Evolutionary conservation across 129 eudicot species (phyloP).

Genomic region (Escallonia rubra): DNA sequence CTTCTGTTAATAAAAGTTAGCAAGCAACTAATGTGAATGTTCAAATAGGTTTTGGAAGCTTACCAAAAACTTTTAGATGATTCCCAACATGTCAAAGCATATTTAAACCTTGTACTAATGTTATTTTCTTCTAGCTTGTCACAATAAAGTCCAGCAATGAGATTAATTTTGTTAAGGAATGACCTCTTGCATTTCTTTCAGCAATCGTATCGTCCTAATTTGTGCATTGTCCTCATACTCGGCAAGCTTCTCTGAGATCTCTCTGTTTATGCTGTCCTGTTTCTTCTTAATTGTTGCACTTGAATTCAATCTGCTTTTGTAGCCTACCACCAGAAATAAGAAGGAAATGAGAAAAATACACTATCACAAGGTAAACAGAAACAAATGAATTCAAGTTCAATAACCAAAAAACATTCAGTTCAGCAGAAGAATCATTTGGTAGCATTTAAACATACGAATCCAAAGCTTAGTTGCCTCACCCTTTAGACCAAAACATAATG

Average conservation of each 20-base stretch:
- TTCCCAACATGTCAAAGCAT: background rate
- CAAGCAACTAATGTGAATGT: background rate
- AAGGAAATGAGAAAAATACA: background rate
- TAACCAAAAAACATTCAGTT: no score
- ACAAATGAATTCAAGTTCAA: no score
- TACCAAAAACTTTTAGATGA: background rate
- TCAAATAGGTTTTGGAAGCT: background rate
- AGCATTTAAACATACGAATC: no score
- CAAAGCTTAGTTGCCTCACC: no score
- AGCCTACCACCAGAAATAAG: slow-evolving; percentile 4
- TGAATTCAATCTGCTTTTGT: slow-evolving; percentile 21
- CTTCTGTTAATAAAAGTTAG: background rate
- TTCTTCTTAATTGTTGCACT: slow-evolving; percentile 28
- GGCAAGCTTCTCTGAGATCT: slow-evolving; percentile 15
- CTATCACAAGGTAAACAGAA: no score
- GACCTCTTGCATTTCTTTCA: slow-evolving; percentile 23
- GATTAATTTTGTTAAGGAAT: background rate
- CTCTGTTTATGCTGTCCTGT: slow-evolving; percentile 20
- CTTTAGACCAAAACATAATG: no score
- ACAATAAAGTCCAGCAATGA: background rate
- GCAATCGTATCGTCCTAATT: slow-evolving; percentile 10
- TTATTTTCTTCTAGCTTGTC: background rate
- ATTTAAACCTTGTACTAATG: background rate
- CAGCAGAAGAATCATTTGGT: no score
- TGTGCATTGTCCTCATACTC: slow-evolving; percentile 17